Evolutionary conservation across 345 rosid species (phyloP), one percentile per base, ranked within the genome.

Genomic region (Firmiana major): DNA sequence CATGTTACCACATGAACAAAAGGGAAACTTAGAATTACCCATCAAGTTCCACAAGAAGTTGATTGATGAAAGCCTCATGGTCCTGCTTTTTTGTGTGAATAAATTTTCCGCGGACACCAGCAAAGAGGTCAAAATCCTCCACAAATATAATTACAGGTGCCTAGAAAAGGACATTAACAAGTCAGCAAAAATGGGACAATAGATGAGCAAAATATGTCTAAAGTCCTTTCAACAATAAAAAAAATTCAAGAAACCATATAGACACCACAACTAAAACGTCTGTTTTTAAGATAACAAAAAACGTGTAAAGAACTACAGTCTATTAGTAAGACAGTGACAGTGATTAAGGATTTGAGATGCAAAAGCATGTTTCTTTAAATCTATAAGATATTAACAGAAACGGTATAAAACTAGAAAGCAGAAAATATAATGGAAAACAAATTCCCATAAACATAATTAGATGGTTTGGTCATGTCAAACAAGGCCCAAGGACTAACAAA

Each of bases 41-140:
- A 73, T 94, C 98, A 83, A 94, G 97, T 86, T 94, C 98, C 88
- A 94, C 98, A 62, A 94, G 94, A 75, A 94, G 98, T 83, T 94
- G 98, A 82, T 94, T 94, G 74, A 94, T 94, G 82, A 94, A 92
- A 85, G 98, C 89, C 87, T 94, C 98, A 73, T 94, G 98, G 79
- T 94, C 98, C 82, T 94, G 98, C 81, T 91, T 86, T 81, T 92
- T 88, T 36, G 98, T 94, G 80, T 94, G 98, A 75, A 91, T 84
- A 77, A 86, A 88, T 82, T 91, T 90, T 80, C 98, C 98, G 75
- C 98, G 98, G 22, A 94, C 98, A 82, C 98, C 98, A 77, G 97
- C 97, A 79, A 94, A 94, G 80, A 92, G 97, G 79, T 94, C 98
- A 85, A 94, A 94, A 85, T 94, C 97, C 90, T 94, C 98, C 79